Base-by-base conservation (phyloP, 768 basidiomycete genomes). In the Suillus tomentosus region DNA sequence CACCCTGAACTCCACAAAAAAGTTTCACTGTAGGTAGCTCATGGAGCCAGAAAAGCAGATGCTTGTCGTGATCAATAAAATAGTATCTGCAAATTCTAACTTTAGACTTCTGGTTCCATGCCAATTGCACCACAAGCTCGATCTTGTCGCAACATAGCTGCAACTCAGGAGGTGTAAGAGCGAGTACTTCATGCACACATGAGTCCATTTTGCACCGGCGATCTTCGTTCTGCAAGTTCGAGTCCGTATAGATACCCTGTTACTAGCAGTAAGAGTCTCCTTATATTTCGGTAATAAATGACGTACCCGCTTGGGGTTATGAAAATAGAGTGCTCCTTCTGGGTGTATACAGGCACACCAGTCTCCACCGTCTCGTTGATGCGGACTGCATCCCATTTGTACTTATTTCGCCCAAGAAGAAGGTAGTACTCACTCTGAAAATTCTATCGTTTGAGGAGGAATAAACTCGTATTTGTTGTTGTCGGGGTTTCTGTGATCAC, bases 321-420 rank as follows among this genome's bases (percentile, higher is more conserved):
- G 79, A 63, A 84, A 87, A 69, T 87, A 88, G 15, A 80, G 75
- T 13, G 79, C 79, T 5, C 87, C 87, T 73, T 88, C 86, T 0
- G 86, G 85, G 68, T 87, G 86, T 6, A 75, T 69, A 40, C 74
- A 72, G 3, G 77, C 66, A 7, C 56, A 69, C 86, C 86, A 87
- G 17, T 27, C 19, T 42, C 36, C 57, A 8, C 39, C 1, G 2
- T 11, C 39, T 40, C 7, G 14, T 27, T 51, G 27, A 15, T 5
- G 31, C 27, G 11, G 5, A 31, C 57, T 58, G 40, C 11, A 17
- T 10, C 15, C 3, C 22, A 40, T 42, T 40, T 42, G 40, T 14
- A 7, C 24, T 27, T 10, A 58, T 19, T 42, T 3, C 36, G 13
- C 10, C 10, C 31, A 5, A 34, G 34, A 51, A 34, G 31, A 54